phyloP scores from a whole-genome alignment of 179 eudicot genomes.

The Silene vulgaris region DNA sequence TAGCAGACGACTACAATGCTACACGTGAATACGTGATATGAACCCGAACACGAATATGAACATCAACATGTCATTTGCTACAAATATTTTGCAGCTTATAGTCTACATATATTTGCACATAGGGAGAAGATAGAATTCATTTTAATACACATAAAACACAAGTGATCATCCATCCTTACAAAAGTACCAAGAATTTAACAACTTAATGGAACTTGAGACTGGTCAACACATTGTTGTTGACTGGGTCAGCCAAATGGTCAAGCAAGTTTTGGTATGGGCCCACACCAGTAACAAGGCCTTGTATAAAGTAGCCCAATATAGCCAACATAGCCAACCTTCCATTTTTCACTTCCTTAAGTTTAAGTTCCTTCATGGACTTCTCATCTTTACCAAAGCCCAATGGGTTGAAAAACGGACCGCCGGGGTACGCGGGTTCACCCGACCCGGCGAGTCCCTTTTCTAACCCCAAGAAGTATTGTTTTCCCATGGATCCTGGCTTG shows the following conservation, averaged over 20 bases:
- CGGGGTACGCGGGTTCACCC: conserved; percentile 91
- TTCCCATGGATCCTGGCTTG: conserved; percentile 80
- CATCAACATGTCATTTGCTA: conserved; percentile 11
- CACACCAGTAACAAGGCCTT: conserved; percentile 79
- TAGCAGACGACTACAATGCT: not conserved
- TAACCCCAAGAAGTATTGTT: conserved; percentile 64
- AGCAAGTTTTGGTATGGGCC: conserved; percentile 89
- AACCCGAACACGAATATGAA: not conserved
- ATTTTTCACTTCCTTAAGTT: conserved; percentile 87
- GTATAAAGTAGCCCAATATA: conserved; percentile 72
- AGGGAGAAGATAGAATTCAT: conserved; percentile 12
- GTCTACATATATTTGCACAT: conserved; percentile 11
- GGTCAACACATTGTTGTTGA: conserved; percentile 88
- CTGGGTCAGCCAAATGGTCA: conserved; percentile 95
- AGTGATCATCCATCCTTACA: conserved; percentile 8
- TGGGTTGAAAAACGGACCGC: conserved; percentile 93
- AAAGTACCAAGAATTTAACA: not conserved
- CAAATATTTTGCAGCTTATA: conserved; percentile 7
- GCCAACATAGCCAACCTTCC: conserved; percentile 98
- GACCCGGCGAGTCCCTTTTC: conserved; percentile 63
- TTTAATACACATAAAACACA: conserved; percentile 24
- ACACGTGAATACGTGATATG: not conserved
- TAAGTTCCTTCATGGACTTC: conserved; percentile 85
- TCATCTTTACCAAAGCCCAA: conserved; percentile 92
- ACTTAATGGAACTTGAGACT: conserved; percentile 83